These are phyloP conservation scores for Ceratocystis smalleyi DNA, from an alignment of 2,329 filamentous ascomycete genomes.

Conservation along the genomic window DNA sequence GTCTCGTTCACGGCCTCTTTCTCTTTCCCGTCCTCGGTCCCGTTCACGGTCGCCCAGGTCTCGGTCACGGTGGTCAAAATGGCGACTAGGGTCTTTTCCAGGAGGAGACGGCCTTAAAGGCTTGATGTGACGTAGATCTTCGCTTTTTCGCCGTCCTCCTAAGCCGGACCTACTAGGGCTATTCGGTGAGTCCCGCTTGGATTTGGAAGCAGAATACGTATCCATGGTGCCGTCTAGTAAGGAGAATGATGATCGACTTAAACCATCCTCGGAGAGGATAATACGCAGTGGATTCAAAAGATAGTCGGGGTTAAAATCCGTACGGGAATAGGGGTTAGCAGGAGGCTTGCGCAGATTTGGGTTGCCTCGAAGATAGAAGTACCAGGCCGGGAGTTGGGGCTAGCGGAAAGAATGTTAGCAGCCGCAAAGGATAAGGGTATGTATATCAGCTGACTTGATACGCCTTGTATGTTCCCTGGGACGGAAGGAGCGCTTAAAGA, in stretches of 20 bases:
- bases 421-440: not conserved
- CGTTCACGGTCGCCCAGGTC: conserved; percentile 12
- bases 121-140: not conserved
- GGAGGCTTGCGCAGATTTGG: conserved; percentile 2
- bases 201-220: conserved; percentile 13
- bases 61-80: conserved; percentile 9
- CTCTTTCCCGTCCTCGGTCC: conserved; percentile 8
- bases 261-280: conserved; percentile 16
- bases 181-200: conserved; percentile 12
- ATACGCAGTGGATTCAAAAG: not conserved
- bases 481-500: not conserved
- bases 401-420: not conserved
- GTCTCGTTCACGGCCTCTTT: not conserved
- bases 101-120: not conserved
- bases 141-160: conserved; percentile 1
- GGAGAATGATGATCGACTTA: not conserved
- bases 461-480: not conserved
- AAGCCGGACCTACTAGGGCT: conserved; percentile 3
- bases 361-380: not conserved
- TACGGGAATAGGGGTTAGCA: not conserved
- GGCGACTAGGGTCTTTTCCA: conserved; percentile 1
- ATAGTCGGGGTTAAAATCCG: not conserved
- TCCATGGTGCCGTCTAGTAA: conserved; percentile 15
- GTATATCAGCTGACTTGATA: not conserved
- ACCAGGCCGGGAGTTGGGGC: not conserved